These are phyloP conservation scores for Amylocarpus encephaloides DNA, from an alignment of 2,329 filamentous ascomycete genomes.

Conservation along the genomic window DNA sequence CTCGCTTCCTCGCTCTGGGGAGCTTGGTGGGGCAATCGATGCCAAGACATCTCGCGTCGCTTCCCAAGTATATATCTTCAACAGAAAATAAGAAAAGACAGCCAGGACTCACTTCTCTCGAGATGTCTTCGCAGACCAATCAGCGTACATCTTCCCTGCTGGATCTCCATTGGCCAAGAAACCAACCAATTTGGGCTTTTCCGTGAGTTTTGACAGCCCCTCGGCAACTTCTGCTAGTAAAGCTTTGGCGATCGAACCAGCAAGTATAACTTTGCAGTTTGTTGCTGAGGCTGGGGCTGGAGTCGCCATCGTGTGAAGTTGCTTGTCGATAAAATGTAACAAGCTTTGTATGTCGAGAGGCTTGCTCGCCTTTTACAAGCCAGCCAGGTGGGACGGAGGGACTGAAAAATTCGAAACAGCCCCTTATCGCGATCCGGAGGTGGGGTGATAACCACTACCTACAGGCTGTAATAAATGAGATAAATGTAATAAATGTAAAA, in stretches of 20 bases:
- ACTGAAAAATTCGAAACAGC: too few relatives aligned
- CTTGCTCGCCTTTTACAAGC: too few relatives aligned
- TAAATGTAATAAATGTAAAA: too few relatives aligned
- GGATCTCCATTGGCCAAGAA: constrained; percentile 91
- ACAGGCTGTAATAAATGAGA: too few relatives aligned
- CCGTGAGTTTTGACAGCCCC: constrained; percentile 65
- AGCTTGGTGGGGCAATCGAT: background rate
- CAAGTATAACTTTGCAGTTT: constrained; percentile 89
- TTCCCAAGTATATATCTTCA: background rate
- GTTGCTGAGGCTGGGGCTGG: constrained; percentile 9
- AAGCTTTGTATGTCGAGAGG: background rate
- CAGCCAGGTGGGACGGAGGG: background rate
- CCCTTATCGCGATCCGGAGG: too few relatives aligned
- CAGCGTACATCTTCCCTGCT: constrained; percentile 85
- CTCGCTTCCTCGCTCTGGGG: background rate
- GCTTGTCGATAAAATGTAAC: background rate
- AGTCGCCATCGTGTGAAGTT: background rate
- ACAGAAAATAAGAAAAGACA: constrained; percentile 1
- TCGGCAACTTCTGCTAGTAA: constrained; percentile 73
- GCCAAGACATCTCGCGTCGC: too few relatives aligned
- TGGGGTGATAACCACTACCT: too few relatives aligned
- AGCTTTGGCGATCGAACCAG: constrained; percentile 77
- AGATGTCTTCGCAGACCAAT: constrained; percentile 96
- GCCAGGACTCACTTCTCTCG: constrained; percentile 73
- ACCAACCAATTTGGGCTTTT: constrained; percentile 74